Base-by-base conservation (phyloP, 2,329 filamentous ascomycete genomes). In the Cordyceps pruinosa region DNA sequence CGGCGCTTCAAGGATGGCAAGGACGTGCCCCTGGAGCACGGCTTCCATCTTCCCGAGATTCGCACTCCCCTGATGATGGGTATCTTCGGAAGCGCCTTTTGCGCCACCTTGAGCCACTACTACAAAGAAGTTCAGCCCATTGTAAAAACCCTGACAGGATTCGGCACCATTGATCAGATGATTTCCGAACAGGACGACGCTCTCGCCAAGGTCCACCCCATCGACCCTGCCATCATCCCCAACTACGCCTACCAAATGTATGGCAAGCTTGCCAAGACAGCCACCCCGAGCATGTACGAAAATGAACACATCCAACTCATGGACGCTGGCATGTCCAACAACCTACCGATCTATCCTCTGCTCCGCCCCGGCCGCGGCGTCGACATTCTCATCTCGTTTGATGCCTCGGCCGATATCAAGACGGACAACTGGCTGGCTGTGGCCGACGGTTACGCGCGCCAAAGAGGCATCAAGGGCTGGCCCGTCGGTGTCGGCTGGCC, bases 241-340 rank as follows among this genome's bases (percentile, higher is more conserved):
- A 99, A 99, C 69, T 97, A 88, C 66, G 86, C 86, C 0, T 84
- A 90, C 59, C 89, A 88, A 9, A 88, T 99, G 85, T 80, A 88
- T 64, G 85, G 83, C 13, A 79, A 83, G 60, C 77, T 99, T 7
- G 88, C 90, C 1, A 72, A 82, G 1, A 89, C 89, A 0, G 88
- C 87, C n/a, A 91, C 94, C 0, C 82, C 86, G 32, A 90, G 84
- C 58, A 83, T 96, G 39, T 85, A 89, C 65, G 77, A 83, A 19
- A 80, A 79, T 15, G 78, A 86, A 45, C 87, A 96, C 68, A 78
- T 93, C 19, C 86, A 89, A 62, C 79, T 93, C 17, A 97, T 97
- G 92, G 94, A 99, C 70, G 92, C 94, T 2, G 94, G 94, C 51
- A 99, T 99, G 94, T 95, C 89, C 62, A 97, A 99, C 69, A 99